Evolutionary conservation across 2,329 filamentous ascomycete species (phyloP), one percentile per base, ranked within the genome.

Genomic region (Claviceps citrina): DNA sequence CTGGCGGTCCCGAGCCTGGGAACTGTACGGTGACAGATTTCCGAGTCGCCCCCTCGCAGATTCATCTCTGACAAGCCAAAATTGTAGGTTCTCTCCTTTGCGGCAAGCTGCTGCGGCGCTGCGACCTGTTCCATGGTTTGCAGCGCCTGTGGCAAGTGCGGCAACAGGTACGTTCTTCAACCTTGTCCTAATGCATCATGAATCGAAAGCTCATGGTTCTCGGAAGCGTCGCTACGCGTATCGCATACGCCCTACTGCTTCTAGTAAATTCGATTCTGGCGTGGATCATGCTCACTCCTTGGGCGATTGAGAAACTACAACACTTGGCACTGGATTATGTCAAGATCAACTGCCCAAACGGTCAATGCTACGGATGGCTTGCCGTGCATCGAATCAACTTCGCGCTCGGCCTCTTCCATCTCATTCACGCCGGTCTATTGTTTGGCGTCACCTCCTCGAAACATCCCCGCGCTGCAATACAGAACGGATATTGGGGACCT

Each of bases 401-500:
- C 56, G 87, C 87, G 12, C 82, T 98, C 40, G 91, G 87, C 25
- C 68, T 95, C 39, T 94, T 98, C 65, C 91, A 98, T 61, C 70
- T 93, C 35, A 70, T 94, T 47, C 76, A 96, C 51, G 86, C 84
- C 4, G 65, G 85, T 36, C 70, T 95, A 44, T 72, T 98, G 33
- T 69, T 96, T 41, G 91, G 91, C 38, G 86, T 98, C 38, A 76
- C 75, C 39, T 85, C 78, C 36, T 91, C 87, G 19, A 91, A 84
- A 59, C 83, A 93, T 57, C 81, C 82, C 33, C 81, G 91, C 47
- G 87, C 91, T 2, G 73, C 77, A 15, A 73, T 98, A 40, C 91
- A 98, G 57, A 98, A 98, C 63, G 91, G 89, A n/a, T 98, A 85
- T 62, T 98, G 91, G 91, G 91, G 87, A 2, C 91, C 91, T 34